Percentiles rank a stretch among this genome's conserved stretches.
phyloP scores from a whole-genome alignment of 1,284 basidiomycete genomes.

The Naganishia cerealis region DNA sequence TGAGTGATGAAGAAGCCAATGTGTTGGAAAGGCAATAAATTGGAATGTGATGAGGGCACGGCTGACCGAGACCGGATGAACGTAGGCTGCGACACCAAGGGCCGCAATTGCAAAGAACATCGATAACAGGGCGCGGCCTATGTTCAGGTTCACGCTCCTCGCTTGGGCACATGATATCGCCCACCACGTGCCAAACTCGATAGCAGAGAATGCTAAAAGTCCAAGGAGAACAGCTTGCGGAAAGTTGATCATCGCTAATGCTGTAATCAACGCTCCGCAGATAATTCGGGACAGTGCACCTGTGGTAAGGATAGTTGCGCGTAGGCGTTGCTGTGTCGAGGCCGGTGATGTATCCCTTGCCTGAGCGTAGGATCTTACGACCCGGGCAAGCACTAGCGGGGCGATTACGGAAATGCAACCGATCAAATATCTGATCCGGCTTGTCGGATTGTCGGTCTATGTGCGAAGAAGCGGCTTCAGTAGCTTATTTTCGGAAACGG shows the following conservation, averaged over 20 bases:
- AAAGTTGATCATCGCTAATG: conserved; percentile 83
- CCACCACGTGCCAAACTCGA: conserved; percentile 15
- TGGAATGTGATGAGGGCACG: not conserved
- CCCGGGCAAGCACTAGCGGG: conserved; percentile 8
- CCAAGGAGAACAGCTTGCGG: conserved; percentile 74
- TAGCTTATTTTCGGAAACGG: not conserved
- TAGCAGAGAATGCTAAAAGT: conserved; percentile 40
- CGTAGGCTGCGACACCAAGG: not conserved
- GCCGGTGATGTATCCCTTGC: not conserved
- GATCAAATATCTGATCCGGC: not conserved
- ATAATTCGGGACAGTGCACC: conserved; percentile 56
- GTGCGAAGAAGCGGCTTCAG: not conserved
- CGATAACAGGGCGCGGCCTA: conserved; percentile 38
- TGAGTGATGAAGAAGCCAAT: not conserved
- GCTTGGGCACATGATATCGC: not conserved
- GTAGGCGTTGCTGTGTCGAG: not conserved
- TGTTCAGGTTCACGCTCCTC: not conserved
- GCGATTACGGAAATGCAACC: not conserved
- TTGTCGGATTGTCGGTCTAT: not conserved
- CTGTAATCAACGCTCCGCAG: conserved; percentile 77
- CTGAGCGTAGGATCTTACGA: not conserved
- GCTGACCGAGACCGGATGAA: not conserved
- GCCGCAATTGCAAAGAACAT: not conserved
- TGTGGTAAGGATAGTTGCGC: conserved; percentile 44
- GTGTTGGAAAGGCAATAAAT: not conserved